Evolutionary conservation across 1,139 yeast species (phyloP).

Genomic region (Ogataea hybrid): DNA sequence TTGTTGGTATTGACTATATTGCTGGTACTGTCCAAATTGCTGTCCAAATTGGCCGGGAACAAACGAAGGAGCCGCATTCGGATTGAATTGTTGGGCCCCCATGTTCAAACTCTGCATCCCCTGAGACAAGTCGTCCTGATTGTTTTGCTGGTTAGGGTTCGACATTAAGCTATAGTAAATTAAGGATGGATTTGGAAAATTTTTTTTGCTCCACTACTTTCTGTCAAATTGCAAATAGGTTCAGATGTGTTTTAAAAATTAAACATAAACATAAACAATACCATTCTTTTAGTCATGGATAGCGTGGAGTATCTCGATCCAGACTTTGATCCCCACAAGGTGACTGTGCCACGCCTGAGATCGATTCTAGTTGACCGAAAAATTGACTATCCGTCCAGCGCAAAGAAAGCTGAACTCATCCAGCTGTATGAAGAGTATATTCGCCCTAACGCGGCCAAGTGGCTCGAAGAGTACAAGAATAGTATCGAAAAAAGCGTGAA

Average conservation of each 20-base stretch:
- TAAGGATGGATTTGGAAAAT: constrained; percentile 5
- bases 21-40: constrained; percentile 31
- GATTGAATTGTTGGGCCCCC: constrained; percentile 37
- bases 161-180: constrained; percentile 38
- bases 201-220: constrained; percentile 9
- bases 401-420: constrained; percentile 62
- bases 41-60: constrained; percentile 30
- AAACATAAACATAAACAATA: constrained; percentile 10
- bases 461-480: constrained; percentile 32
- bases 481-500: constrained; percentile 6
- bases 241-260: constrained; percentile 1
- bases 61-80: constrained; percentile 42
- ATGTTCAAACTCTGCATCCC: constrained; percentile 46
- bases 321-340: constrained; percentile 55
- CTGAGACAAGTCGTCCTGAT: constrained; percentile 53
- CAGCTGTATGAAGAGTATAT: constrained; percentile 50
- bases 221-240: constrained; percentile 6
- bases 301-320: constrained; percentile 28
- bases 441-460: constrained; percentile 37
- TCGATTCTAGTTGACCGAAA: constrained; percentile 56
- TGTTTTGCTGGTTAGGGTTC: constrained; percentile 39
- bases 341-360: constrained; percentile 65
- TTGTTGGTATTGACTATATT: constrained; percentile 25
- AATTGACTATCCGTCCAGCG: constrained; percentile 55
- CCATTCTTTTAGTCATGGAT: constrained; percentile 22